Base-by-base conservation (phyloP, 2,329 filamentous ascomycete genomes). In the Penicillium sp. region DNA sequence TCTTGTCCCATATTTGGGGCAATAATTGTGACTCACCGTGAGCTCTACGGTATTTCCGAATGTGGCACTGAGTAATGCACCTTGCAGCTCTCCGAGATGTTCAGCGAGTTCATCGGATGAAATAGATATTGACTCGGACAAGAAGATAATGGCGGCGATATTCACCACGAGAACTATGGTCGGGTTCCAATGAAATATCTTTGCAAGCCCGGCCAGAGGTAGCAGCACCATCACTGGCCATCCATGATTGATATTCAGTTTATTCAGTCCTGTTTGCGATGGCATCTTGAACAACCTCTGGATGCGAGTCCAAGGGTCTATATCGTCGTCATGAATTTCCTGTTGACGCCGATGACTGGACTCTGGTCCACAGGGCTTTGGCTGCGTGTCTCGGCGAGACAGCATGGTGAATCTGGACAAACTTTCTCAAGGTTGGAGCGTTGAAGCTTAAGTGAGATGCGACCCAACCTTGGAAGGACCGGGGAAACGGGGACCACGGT, bases 11-110 rank as follows among this genome's bases (percentile, higher is more conserved):
- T n/a, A 20, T 14, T 18, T 11, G 4, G 24, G 2, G 16, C 9
- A 37, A 16, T 2, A 14, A 39, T 13, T 37, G 1, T 13, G 5
- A 47, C 57, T 24, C n/a, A 59, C 55, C 7, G 57, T 59, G 9
- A 59, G 47, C 18, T 59, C 57, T 16, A 59, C 57, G 5, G 57
- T 59, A 24, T 59, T 59, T 4, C 57, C 55, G 10, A 59, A 49
- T 7, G 57, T 59, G 5, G 57, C 57, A 40, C 55, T 53, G 38
- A 59, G 55, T 13, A 59, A 26, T 10, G 55, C 55, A 45, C 57
- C 57, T 38, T 59, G 55, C 42, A 59, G 29, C 34, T 59, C 54
- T 32, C 57, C 57, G 7, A 59, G 35, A 29, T 56, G 44, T 6
- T 35, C 46, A 14, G 55, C 37, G 16, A 59, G 55, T 11, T 55